A percentile compares a stretch with the other conserved stretches of the same genome.
These are phyloP conservation scores for Diaporthe caulivora DNA, from an alignment of 2,329 filamentous ascomycete species.

Conservation along the genomic window DNA sequence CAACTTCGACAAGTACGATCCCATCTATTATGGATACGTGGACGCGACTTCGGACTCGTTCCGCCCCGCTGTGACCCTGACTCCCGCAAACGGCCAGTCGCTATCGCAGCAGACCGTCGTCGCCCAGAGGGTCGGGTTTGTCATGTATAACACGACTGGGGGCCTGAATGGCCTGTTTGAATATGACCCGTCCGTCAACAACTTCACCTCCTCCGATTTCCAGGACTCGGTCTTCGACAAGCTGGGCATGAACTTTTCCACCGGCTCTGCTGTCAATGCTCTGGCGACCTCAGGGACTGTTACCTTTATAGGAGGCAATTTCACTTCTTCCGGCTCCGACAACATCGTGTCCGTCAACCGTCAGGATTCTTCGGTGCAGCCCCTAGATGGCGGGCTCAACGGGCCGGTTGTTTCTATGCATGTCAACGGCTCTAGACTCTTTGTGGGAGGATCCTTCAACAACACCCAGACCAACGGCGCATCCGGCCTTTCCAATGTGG, in stretches of 20 bases:
- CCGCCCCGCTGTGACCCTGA: conserved; percentile 83
- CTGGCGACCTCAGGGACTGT: conserved; percentile 74
- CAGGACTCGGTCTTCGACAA: conserved; percentile 80
- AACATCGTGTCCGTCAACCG: conserved; percentile 84
- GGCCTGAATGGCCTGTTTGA: conserved; percentile 93
- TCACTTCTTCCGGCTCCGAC: conserved; percentile 74
- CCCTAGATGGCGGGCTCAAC: conserved; percentile 81
- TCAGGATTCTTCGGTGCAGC: conserved; percentile 70
- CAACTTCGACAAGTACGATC: conserved; percentile 95
- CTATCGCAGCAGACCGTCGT: conserved; percentile 79
- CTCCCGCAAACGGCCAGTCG: conserved; percentile 74
- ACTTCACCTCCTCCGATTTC: conserved; percentile 72
- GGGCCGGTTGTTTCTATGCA: conserved; percentile 80
- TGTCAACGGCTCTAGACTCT: conserved; percentile 75
- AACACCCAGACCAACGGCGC: conserved; percentile 73
- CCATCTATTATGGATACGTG: conserved; percentile 87
- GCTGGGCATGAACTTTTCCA: conserved; percentile 77
- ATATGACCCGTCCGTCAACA: conserved; percentile 76
- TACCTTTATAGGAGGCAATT: conserved; percentile 87
- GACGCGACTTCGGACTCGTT: conserved; percentile 81
- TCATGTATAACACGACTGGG: conserved; percentile 77
- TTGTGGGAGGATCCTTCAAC: conserved; percentile 87
- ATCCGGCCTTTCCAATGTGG: conserved; percentile 79
- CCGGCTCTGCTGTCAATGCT: conserved; percentile 76
- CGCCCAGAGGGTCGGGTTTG: conserved; percentile 89